A percentile compares a stretch with the other conserved stretches of the same genome.
These are phyloP conservation scores for Blastomyces parvus DNA, from an alignment of 2,329 filamentous ascomycete genomes.

Conservation along the genomic window DNA sequence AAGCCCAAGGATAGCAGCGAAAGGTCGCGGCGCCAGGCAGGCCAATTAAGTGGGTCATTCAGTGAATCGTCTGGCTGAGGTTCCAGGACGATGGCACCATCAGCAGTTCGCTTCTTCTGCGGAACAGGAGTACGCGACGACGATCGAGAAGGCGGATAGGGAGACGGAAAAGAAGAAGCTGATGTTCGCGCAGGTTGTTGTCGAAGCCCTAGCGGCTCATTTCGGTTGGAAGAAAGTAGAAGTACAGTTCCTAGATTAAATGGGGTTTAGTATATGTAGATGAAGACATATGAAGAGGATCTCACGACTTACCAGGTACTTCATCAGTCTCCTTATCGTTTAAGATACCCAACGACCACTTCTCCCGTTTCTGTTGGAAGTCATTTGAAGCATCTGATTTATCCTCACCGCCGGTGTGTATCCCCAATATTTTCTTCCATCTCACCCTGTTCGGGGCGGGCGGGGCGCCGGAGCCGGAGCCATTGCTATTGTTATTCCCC, in stretches of 20 bases:
- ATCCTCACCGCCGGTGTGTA: conserved; percentile 10
- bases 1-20: conserved; percentile 76
- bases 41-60: conserved; percentile 93
- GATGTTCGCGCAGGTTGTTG: conserved; percentile 54
- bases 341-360: conserved; percentile 65
- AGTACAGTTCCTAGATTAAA: conserved; percentile 48
- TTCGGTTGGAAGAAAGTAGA: conserved; percentile 50
- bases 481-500: not conserved
- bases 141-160: conserved; percentile 32
- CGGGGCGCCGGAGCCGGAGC: not conserved
- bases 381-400: conserved; percentile 5
- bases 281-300: not conserved
- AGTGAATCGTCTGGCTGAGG: conserved; percentile 84
- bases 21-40: conserved; percentile 65
- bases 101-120: conserved; percentile 62
- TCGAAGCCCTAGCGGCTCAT: conserved; percentile 53
- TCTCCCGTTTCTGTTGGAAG: conserved; percentile 22
- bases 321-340: conserved; percentile 74
- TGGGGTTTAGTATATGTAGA: not conserved
- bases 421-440: conserved; percentile 15
- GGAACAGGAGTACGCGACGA: conserved; percentile 28
- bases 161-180: conserved; percentile 45
- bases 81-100: conserved; percentile 77
- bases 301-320: conserved; percentile 59
- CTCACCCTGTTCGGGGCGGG: not conserved